Base-by-base conservation (phyloP, 164 flowering plant species). In the Nymphaea thermarum region DNA sequence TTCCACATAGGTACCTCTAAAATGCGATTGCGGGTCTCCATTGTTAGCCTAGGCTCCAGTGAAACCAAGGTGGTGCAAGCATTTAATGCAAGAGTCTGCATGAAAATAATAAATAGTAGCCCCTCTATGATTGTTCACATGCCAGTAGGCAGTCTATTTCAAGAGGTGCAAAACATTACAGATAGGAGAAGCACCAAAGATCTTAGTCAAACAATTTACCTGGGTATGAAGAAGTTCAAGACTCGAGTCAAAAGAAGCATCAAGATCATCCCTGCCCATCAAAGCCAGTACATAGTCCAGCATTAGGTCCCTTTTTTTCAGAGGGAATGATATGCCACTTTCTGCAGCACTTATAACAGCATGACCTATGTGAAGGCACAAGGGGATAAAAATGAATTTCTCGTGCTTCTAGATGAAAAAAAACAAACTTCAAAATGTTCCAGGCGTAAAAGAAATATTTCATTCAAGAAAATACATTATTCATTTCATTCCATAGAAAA, bases 11-110 rank as follows among this genome's bases (percentile, higher is more conserved):
- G 65, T 78, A 94, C 99, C 99, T 92, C 92, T 89, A 95, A 73
- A 53, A 95, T 85, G 80, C 69, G 83, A 75, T 95, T 90, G 75
- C 96, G 80, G 10, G 97, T 95, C 70, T 95, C 99, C 60, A 78
- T 77, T 8, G 96, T 81, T 66, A 95, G 79, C 76, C 85, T 92
- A 74, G 97, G 99, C 77, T 95, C 99, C 76, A 95, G 87, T 70
- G 98, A 90, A 43, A 95, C 97, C 80, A 92, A 79, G 65, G 99
- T 95, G 15, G 98, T 91, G 73, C 96, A 92, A 0, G 99, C 97
- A 83, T 83, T 88, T 71, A 95, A 75, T 72, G 96, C 98, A 80
- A 87, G 82, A 11, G 89, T 90, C 98, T 91, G 76, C 53, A 77
- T 4, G 67, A 44, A 64, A 43, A 67, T 42, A 25, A 25, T 25